Conservation (phyloP, 108 stramenopile species). For the Fistulifera solaris region DNA sequence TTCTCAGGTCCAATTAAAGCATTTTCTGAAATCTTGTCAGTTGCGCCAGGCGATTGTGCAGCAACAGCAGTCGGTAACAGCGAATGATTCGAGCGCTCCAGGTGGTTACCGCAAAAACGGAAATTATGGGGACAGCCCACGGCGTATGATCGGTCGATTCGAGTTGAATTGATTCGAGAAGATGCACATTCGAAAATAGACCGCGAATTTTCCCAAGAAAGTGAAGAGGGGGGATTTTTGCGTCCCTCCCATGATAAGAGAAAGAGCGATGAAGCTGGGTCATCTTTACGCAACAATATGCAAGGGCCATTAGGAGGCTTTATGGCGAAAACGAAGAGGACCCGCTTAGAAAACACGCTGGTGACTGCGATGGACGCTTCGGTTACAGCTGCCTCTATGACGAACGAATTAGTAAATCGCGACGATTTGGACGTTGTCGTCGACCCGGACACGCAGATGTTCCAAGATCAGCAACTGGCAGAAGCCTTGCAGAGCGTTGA, state of each 20-base stretch:
- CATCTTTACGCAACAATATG: too few relatives aligned
- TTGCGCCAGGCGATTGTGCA: slow-evolving; percentile 43
- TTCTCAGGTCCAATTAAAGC: slow-evolving; percentile 80
- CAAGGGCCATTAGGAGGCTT: too few relatives aligned
- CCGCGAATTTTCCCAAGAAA: too few relatives aligned
- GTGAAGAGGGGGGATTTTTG: too few relatives aligned
- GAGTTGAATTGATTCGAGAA: slow-evolving; percentile 18
- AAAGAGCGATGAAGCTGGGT: too few relatives aligned
- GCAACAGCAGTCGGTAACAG: slow-evolving; percentile 1
- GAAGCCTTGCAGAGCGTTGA: slow-evolving; percentile 24
- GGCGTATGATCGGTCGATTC: slow-evolving; percentile 30
- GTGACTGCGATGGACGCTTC: too few relatives aligned
- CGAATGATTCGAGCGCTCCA: slow-evolving; percentile 3
- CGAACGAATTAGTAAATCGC: too few relatives aligned
- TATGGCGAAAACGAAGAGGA: too few relatives aligned
- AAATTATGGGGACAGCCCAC: slow-evolving; percentile 14
- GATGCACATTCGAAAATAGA: slow-evolving; percentile 9
- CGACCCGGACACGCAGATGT: slow-evolving; percentile 13
- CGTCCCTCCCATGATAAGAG: too few relatives aligned
- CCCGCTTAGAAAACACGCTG: too few relatives aligned
- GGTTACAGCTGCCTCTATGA: too few relatives aligned
- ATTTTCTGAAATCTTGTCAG: slow-evolving; percentile 72
- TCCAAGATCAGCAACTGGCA: slow-evolving; percentile 24
- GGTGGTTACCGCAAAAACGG: slow-evolving; percentile 6
- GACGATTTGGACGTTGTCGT: neutral